These are phyloP conservation scores for Blastomyces parvus DNA, from an alignment of 2,329 filamentous ascomycete species.

Conservation along the genomic window DNA sequence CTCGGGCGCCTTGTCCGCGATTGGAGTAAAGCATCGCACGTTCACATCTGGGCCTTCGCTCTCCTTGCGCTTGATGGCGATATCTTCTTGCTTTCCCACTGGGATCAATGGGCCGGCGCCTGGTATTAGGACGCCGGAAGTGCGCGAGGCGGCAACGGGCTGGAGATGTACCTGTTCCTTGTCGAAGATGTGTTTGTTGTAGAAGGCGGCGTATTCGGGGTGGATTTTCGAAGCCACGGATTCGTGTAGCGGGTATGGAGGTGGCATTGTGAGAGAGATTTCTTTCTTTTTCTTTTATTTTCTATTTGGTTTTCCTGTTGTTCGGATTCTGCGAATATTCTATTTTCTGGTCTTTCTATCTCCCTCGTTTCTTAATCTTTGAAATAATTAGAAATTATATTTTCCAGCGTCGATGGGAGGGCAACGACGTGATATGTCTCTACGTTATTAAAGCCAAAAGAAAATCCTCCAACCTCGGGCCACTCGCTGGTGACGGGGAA, in stretches of 20 bases:
- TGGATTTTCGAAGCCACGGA: slow-evolving; percentile 40
- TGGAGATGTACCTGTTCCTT: slow-evolving; percentile 48
- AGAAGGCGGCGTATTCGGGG: slow-evolving; percentile 45
- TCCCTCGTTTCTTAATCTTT: neutral
- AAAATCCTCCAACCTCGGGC: neutral
- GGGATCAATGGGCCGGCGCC: slow-evolving; percentile 42
- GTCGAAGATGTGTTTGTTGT: slow-evolving; percentile 44
- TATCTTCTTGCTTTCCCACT: slow-evolving; percentile 41
- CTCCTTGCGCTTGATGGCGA: slow-evolving; percentile 35
- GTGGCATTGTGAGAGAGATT: slow-evolving; percentile 16
- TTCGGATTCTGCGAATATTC: too few species aligned
- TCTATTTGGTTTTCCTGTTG: neutral
- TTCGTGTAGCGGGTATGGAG: slow-evolving; percentile 42
- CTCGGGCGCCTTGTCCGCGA: slow-evolving; percentile 31
- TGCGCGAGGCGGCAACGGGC: slow-evolving; percentile 43
- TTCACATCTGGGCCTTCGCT: slow-evolving; percentile 42
- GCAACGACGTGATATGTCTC: neutral
- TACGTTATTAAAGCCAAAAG: neutral
- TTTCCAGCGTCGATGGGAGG: neutral
- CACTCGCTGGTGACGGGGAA: too few species aligned
- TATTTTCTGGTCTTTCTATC: too few species aligned
- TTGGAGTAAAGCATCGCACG: slow-evolving; percentile 45
- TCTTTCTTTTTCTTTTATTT: neutral
- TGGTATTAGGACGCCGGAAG: slow-evolving; percentile 44
- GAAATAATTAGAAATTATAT: slow-evolving; percentile 1